Evolutionary conservation across 2,329 filamentous ascomycete genomes (phyloP).

Genomic region (Rugonectria rugulosa): DNA sequence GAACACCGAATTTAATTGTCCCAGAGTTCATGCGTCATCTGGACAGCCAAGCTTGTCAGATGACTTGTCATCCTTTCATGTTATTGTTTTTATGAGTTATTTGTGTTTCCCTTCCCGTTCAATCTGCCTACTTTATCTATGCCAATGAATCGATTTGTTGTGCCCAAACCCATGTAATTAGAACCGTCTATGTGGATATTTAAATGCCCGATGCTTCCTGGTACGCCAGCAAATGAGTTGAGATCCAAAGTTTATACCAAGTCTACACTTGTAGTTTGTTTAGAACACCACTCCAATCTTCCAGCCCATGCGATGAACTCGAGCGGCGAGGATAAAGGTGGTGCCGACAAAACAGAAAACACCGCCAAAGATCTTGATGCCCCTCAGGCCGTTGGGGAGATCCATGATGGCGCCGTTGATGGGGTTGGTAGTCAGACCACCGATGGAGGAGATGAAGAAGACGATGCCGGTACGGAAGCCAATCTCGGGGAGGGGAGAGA

Average conservation of each 20-base stretch:
- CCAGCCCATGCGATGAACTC: slow-evolving; percentile 16
- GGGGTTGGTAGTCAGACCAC: slow-evolving; percentile 64
- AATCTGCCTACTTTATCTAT: too few species aligned
- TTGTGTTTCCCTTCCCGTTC: too few species aligned
- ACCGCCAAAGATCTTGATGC: slow-evolving; percentile 47
- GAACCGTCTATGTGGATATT: not conserved
- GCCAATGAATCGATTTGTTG: not conserved
- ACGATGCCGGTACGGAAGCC: slow-evolving; percentile 45
- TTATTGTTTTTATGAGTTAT: too few species aligned
- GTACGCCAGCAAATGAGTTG: not conserved
- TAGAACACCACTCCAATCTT: slow-evolving; percentile 4
- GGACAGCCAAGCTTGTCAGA: not conserved
- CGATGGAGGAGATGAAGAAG: slow-evolving; percentile 62
- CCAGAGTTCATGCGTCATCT: not conserved
- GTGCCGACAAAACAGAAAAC: slow-evolving; percentile 32
- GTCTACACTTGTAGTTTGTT: not conserved
- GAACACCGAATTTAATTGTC: not conserved
- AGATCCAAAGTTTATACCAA: slow-evolving; percentile 1
- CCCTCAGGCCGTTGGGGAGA: slow-evolving; percentile 39
- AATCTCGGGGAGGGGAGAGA: slow-evolving; percentile 37
- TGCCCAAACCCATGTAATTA: not conserved
- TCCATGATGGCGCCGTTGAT: slow-evolving; percentile 59
- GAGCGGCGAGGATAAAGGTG: slow-evolving; percentile 23
- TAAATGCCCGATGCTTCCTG: not conserved
- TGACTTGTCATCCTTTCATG: too few species aligned